A percentile compares a stretch with the other conserved stretches of the same genome.
Conservation (phyloP, 305 asterid species). For the Rubia tinctorum region DNA sequence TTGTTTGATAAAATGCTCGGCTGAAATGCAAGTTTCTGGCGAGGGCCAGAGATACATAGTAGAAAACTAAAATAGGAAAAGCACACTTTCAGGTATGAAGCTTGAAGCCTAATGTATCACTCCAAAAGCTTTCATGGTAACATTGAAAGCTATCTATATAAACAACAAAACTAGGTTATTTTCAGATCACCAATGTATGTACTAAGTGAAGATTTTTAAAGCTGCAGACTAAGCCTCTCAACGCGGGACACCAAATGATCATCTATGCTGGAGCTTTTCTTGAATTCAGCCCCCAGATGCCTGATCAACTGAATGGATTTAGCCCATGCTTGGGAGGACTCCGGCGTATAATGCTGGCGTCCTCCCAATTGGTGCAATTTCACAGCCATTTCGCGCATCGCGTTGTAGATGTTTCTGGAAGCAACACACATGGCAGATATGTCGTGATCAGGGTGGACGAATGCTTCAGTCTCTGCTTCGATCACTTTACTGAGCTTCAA, state of each 20-base stretch:
- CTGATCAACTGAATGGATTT: constrained; percentile 44
- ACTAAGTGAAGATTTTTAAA: constrained; percentile 30
- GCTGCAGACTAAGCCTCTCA: constrained; percentile 35
- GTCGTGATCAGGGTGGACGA: too few relatives aligned
- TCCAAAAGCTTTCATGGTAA: too few relatives aligned
- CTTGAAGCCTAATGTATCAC: too few relatives aligned
- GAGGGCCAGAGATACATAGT: too few relatives aligned
- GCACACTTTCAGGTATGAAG: too few relatives aligned
- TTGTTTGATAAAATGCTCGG: too few relatives aligned
- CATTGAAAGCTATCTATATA: too few relatives aligned
- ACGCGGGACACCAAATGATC: too few relatives aligned
- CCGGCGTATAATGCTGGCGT: constrained; percentile 28
- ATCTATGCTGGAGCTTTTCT: too few relatives aligned
- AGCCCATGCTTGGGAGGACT: constrained; percentile 50
- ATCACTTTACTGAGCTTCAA: constrained; percentile 47
- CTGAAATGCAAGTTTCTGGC: too few relatives aligned
- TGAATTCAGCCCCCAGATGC: constrained; percentile 43
- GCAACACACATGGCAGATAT: constrained; percentile 51
- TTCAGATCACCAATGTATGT: constrained; percentile 39
- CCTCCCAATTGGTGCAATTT: constrained; percentile 49
- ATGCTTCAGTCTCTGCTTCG: constrained; percentile 66
- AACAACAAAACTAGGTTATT: constrained; percentile 44
- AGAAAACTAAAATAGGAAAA: too few relatives aligned
- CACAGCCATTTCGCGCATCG: constrained; percentile 32
- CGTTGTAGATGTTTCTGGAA: constrained; percentile 36